phyloP scores from a whole-genome alignment of 2,329 filamentous ascomycete species.

The Clarireedia sp. region DNA sequence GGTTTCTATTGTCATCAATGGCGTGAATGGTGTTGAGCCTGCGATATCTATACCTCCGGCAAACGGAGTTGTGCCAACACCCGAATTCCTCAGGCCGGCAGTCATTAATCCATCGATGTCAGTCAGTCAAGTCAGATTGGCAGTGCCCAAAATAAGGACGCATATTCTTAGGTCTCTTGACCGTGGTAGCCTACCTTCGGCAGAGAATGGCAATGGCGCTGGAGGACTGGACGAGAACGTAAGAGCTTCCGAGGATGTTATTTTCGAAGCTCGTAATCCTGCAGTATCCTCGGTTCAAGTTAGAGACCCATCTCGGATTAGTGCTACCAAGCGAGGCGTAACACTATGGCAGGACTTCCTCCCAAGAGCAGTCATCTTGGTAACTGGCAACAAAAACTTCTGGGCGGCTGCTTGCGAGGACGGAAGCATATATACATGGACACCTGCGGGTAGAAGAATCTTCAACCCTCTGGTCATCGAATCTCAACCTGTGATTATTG shows the following conservation, averaged over 20 bases:
- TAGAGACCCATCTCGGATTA: slow-evolving; percentile 77
- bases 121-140: slow-evolving; percentile 75
- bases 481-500: slow-evolving; percentile 87
- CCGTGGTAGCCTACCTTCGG: slow-evolving; percentile 42
- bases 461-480: slow-evolving; percentile 82
- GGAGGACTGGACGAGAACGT: slow-evolving; percentile 51
- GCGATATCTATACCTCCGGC: slow-evolving; percentile 54
- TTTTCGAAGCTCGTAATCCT: slow-evolving; percentile 86
- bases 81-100: slow-evolving; percentile 81
- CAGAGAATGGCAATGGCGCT: slow-evolving; percentile 27
- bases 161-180: slow-evolving; percentile 80
- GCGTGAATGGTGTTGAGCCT: slow-evolving; percentile 68
- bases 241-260: slow-evolving; percentile 58
- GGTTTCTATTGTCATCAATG: slow-evolving; percentile 67
- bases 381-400: slow-evolving; percentile 82
- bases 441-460: slow-evolving; percentile 78
- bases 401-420: slow-evolving; percentile 94
- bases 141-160: slow-evolving; percentile 76
- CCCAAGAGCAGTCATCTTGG: slow-evolving; percentile 76
- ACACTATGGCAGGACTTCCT: slow-evolving; percentile 91
- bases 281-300: slow-evolving; percentile 46
- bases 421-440: slow-evolving; percentile 84
- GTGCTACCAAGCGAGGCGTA: slow-evolving; percentile 70
- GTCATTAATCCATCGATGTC: slow-evolving; percentile 75
- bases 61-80: slow-evolving; percentile 58